These are phyloP conservation scores for Wallacemonas collosoma DNA, from an alignment of 208 protist genomes.

Conservation along the genomic window DNA sequence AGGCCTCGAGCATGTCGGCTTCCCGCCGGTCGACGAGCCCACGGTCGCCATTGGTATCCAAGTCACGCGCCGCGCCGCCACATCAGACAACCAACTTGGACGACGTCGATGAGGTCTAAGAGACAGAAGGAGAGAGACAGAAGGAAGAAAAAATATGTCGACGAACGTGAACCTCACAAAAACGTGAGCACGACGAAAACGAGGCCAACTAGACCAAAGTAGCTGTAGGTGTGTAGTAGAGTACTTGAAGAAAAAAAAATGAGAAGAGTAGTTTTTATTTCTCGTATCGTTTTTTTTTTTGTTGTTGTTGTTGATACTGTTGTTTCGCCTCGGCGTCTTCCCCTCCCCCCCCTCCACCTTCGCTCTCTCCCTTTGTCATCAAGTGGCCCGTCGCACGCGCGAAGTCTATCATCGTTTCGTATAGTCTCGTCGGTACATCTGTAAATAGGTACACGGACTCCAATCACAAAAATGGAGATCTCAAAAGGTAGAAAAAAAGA, in stretches of 20 bases:
- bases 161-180: background rate
- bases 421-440: background rate
- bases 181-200: background rate
- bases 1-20: background rate
- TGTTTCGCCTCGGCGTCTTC: too few species aligned
- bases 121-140: background rate
- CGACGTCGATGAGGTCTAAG: constrained; percentile 5
- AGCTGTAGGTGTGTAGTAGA: too few species aligned
- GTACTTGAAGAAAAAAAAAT: too few species aligned
- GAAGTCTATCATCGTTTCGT: background rate
- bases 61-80: background rate
- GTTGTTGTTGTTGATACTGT: too few species aligned
- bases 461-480: too few species aligned
- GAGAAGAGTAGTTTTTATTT: too few species aligned
- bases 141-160: background rate
- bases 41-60: background rate
- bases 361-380: background rate
- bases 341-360: too few species aligned
- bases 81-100: background rate
- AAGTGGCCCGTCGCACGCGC: background rate
- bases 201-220: background rate
- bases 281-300: too few species aligned
- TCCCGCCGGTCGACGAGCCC: background rate
- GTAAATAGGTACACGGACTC: too few species aligned
- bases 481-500: too few species aligned